Evolutionary conservation across 441 rosid species (phyloP), one percentile per base, ranked within the genome.

Genomic region (Codiaeum variegatum): DNA sequence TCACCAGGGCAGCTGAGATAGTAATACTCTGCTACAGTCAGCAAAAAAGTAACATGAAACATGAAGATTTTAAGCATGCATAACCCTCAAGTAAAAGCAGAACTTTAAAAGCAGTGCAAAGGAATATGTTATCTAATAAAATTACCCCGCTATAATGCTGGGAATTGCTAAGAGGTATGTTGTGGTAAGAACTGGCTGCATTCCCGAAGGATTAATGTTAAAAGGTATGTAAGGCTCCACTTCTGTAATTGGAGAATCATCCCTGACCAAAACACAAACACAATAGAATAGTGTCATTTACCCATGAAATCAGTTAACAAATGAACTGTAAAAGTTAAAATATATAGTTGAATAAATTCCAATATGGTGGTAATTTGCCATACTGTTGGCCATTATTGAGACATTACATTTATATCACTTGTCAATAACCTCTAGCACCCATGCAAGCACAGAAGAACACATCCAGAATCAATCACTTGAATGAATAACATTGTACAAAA

Each of bases 151-250:
- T 76, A 94, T 80, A 83, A 92, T 94, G 78, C 94, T 88, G 60
- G 97, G 98, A 76, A 89, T 83, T 70, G 93, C 94, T 75, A 94
- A 82, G 74, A 94, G 91, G 82, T 92, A 94, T 31, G 97, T 83
- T 51, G 96, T 87, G 60, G 97, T 91, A 69, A 94, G 96, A 79
- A 94, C 85, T 77, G 97, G 97, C 81, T 92, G 98, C 98, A 92
- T 94, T 80, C 98, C 98, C 21, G 97, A 83, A 70, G 97, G 98
- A 80, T 94, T 94, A 65, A 94, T 92, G 68, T 92, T 94, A 67
- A 94, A 94, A 64, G 97, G 97, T 65, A 94, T 89, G 75, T 94
- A 91, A 11, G 97, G 98, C 80, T 94, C 96, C 76, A 94, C 97
- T 81, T 92, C 98, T 3, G 96, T 92, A 56, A 94, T 74, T 32